Conservation (phyloP, 805 yeast species). For the Candida lessepsii region DNA sequence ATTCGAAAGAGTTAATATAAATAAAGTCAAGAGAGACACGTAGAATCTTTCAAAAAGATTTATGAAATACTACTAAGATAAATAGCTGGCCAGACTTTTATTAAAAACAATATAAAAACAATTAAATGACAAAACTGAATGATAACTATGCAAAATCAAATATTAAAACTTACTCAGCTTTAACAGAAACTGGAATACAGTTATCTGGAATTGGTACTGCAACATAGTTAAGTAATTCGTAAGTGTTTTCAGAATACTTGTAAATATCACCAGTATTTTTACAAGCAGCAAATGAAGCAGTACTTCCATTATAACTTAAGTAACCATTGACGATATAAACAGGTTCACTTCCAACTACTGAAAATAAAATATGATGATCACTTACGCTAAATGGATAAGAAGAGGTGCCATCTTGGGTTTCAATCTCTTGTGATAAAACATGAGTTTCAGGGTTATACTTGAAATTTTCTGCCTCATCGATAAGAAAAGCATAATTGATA, state of each 20-base stretch:
- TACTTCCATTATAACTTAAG: conserved; percentile 18
- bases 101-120: background rate
- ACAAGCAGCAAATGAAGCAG: conserved; percentile 24
- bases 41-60: too few relatives aligned
- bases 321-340: conserved; percentile 15
- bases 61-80: too few relatives aligned
- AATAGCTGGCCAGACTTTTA: too few relatives aligned
- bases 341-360: conserved; percentile 7
- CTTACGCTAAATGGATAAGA: conserved; percentile 7
- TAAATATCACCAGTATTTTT: conserved; percentile 29
- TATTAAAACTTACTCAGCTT: background rate
- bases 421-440: background rate
- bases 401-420: background rate
- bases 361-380: conserved; percentile 6
- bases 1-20: too few relatives aligned
- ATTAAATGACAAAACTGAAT: too few relatives aligned
- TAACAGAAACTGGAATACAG: conserved; percentile 2
- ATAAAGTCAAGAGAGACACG: too few relatives aligned
- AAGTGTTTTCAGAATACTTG: conserved; percentile 19
- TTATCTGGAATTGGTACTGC: background rate
- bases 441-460: conserved; percentile 4
- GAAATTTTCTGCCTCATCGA: conserved; percentile 17
- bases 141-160: background rate
- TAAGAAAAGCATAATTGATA: conserved; percentile 33
- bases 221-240: conserved; percentile 7